A percentile compares a stretch with the other conserved stretches of the same genome.
Evolutionary conservation across 306 rosid species (phyloP).

Genomic region (Datisca glomerata): DNA sequence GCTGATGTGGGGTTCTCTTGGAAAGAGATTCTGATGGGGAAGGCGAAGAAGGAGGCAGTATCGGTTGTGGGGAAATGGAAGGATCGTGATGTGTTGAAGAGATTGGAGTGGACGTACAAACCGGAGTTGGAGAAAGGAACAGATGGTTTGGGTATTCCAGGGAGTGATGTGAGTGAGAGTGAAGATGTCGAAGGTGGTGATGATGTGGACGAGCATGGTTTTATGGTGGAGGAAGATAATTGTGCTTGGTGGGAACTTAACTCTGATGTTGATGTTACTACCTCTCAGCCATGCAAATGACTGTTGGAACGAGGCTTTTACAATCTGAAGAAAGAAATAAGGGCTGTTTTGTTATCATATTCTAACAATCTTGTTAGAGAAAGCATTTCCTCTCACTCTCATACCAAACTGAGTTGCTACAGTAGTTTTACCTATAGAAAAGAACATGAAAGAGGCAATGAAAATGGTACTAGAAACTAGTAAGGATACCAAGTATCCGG

Average conservation of each 20-base stretch:
- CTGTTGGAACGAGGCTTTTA: no score
- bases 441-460: no score
- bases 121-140: constrained; percentile 32
- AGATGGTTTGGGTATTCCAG: constrained; percentile 3
- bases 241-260: constrained; percentile 67
- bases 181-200: constrained; percentile 23
- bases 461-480: no score
- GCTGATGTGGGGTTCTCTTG: constrained; percentile 63
- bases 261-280: constrained; percentile 15
- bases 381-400: no score
- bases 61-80: constrained; percentile 67
- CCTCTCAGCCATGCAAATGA: constrained; percentile 12
- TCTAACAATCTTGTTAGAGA: no score
- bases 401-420: no score
- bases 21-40: constrained; percentile 70
- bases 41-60: constrained; percentile 64
- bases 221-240: constrained; percentile 15
- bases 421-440: no score
- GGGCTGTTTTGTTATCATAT: no score
- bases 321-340: no score
- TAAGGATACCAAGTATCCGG: no score
- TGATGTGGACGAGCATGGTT: constrained; percentile 23
- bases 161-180: constrained; percentile 20
- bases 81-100: constrained; percentile 57
- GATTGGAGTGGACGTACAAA: constrained; percentile 74